Evolutionary conservation across 352 stramenopile genomes (phyloP).

Genomic region (Phytophthora sansomeana): DNA sequence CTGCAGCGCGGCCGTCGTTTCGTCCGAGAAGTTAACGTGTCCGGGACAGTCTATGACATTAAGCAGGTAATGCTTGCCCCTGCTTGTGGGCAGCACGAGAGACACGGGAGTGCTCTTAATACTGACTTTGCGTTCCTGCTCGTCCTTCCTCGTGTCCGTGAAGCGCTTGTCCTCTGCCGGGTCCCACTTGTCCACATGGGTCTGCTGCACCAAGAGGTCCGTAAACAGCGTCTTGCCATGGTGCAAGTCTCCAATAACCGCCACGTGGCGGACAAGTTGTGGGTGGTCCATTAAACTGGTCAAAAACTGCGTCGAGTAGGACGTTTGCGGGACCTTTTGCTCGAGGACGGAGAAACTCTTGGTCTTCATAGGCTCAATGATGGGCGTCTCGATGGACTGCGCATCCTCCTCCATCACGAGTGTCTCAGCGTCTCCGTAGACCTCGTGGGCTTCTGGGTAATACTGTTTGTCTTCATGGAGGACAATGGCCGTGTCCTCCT

Average conservation of each 20-base stretch:
- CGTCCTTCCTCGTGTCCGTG: slow-evolving; percentile 96
- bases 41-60: slow-evolving; percentile 98
- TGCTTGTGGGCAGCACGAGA: slow-evolving; percentile 92
- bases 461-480: slow-evolving; percentile 99
- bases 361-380: slow-evolving; percentile 96
- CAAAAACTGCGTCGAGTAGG: slow-evolving; percentile 92
- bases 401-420: slow-evolving; percentile 99
- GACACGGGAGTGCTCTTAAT: slow-evolving; percentile 98
- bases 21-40: slow-evolving; percentile 98
- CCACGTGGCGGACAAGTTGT: slow-evolving; percentile 93
- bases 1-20: slow-evolving; percentile 94
- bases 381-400: slow-evolving; percentile 98
- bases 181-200: slow-evolving; percentile 87
- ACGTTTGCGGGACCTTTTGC: slow-evolving; percentile 82
- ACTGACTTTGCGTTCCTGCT: slow-evolving; percentile 97
- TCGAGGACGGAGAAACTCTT: slow-evolving; percentile 95
- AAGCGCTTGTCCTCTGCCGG: slow-evolving; percentile 87
- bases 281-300: slow-evolving; percentile 92
- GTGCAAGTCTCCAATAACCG: slow-evolving; percentile 97
- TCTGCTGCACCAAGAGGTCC: slow-evolving; percentile 93
- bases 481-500: slow-evolving; percentile 94
- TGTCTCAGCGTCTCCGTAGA: slow-evolving; percentile 97
- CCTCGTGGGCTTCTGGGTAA: slow-evolving; percentile 97
- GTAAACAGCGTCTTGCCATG: slow-evolving; percentile 95
- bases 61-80: slow-evolving; percentile 96